Evolutionary conservation across 2,329 filamentous ascomycete species (phyloP), one percentile per base, ranked within the genome.

Genomic region (Acrocalymma vagum): DNA sequence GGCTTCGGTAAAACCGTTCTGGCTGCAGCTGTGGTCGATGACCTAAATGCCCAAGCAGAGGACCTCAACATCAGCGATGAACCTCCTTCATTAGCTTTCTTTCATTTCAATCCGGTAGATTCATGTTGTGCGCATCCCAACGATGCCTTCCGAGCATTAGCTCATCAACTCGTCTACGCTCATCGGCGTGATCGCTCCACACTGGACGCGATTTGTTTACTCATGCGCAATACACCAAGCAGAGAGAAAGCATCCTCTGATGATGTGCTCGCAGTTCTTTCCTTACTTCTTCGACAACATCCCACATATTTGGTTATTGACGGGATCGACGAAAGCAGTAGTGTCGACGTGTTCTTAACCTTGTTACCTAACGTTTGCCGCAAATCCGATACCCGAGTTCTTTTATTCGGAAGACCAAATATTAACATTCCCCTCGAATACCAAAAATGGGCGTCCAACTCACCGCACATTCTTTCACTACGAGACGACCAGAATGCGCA

Each of bases 1-100:
- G 63, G 60, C 5, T 67, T 63, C 30, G 63, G 63, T 2, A 67
- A 67, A 32, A 64, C 58, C 10, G 41, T 55, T 28, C 47, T 67
- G 14, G 55, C 59, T 17, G 42, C 50, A 9, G 36, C 48, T 23
- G 55, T 64, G 9, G 50, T 62, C 15, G 50, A 56, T 11, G 53
- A 63, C 25, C 46, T 67, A 7, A 33, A 17, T 15, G 42, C 46
- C 17, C 48, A 51, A 30, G 55, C 50, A 25, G 53, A 56, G 20
- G 42, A 60, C 20, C 48, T 55, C 7, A 58, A 57, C 15, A 53
- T 55, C n/a, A 48, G 49, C 21, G 58, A 59, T 17, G 45, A 56
- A 28, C 54, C 55, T 10, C 53, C 51, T 14, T 50, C 51, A 4
- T 55, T 48, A 5, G 57, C 48, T 6, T 62, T 51, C 29, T 64